Evolutionary conservation across 1,139 yeast genomes (phyloP), one percentile per base, ranked within the genome.

Genomic region (Arxiozyma telluris): DNA sequence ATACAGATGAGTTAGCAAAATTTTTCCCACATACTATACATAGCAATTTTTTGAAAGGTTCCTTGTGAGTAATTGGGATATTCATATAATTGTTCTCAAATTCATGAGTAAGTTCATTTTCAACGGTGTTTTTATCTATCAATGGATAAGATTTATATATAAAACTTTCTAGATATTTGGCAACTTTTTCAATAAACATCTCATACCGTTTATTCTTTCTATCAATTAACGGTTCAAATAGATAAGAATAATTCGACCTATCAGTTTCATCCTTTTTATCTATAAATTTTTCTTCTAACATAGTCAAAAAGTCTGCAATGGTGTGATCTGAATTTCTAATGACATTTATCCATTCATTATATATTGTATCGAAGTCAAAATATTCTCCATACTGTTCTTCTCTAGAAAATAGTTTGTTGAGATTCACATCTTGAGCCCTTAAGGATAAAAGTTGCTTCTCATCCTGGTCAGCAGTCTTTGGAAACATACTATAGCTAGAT

Each of bases 1-100:
- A 90, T 0, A 88, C 94, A 0, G 89, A 72, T 41, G 73, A 73
- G 53, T 84, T 85, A 15, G 87, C 72, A 66, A 89, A 90, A 41
- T 66, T 55, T 63, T 82, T 86, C 43, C 78, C 75, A 66, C 98
- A 93, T 0, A 80, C 77, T 6, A 70, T 61, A 64, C 98, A 93
- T 61, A 70, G 84, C 0, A 77, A 71, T 0, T 77, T 78, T 15
- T 71, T 69, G 3, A 63, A 47, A 5, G 50, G 50, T 39, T 64
- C 47, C 18, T 41, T 47, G n/a, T 41, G 43, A 7, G 15, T 18
- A 6, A 60, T 49, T 45, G 66, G 60, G 45, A 57, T 48, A 54
- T 61, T 69, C 63, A 71, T 12, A 49, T 66, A 64, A 4, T 58
- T 52, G 6, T 67, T 64, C 11, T 38, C n/a, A 57, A 72, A 76